A percentile compares a stretch with the other conserved stretches of the same genome.
These are phyloP conservation scores for Paraphaeosphaeria minitans DNA, from an alignment of 2,329 filamentous ascomycete genomes.

Conservation along the genomic window DNA sequence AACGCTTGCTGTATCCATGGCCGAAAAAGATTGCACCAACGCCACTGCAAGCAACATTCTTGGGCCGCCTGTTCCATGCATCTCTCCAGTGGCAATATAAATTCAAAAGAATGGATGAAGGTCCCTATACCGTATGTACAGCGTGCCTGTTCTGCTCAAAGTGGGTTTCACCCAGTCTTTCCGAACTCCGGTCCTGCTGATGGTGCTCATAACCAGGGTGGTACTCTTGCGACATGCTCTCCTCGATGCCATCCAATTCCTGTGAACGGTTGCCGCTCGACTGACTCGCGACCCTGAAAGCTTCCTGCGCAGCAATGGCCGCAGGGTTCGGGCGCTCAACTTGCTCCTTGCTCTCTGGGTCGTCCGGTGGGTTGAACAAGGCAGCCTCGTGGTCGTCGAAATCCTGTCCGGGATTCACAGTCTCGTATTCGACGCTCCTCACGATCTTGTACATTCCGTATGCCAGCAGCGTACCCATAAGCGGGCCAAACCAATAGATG, in stretches of 20 bases:
- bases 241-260: constrained; percentile 17
- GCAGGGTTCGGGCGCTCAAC: constrained; percentile 41
- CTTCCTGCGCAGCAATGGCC: constrained; percentile 32
- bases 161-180: not conserved
- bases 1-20: not conserved
- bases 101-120: not conserved
- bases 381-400: constrained; percentile 46
- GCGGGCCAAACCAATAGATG: constrained; percentile 50
- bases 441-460: constrained; percentile 48
- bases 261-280: constrained; percentile 1
- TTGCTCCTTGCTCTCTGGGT: constrained; percentile 30
- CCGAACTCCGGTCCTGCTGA: not conserved
- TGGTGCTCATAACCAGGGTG: not conserved
- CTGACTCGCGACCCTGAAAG: constrained; percentile 21
- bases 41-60: not conserved
- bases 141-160: not conserved
- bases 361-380: constrained; percentile 35
- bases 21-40: not conserved
- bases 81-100: not conserved
- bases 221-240: constrained; percentile 10
- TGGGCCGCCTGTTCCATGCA: not conserved
- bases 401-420: constrained; percentile 49
- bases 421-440: constrained; percentile 49
- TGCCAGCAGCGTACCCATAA: constrained; percentile 45
- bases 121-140: not conserved